Base-by-base conservation (phyloP, 257 asterid genomes). In the Solanum piurae region DNA sequence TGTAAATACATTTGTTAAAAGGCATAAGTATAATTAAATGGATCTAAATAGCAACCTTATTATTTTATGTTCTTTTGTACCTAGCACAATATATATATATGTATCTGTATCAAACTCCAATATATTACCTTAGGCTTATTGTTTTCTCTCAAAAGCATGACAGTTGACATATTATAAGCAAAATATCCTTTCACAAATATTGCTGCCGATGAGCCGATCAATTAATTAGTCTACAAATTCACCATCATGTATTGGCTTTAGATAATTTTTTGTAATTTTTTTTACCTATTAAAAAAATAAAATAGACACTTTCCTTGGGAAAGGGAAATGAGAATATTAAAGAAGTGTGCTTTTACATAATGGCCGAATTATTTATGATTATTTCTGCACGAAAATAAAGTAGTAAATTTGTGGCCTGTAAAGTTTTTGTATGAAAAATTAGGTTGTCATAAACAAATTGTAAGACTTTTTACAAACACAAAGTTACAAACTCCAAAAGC, bases 371-470 rank as follows among this genome's bases (percentile, higher is more conserved):
- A 8, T 27, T n/a, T 20, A 38, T 13, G 60, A 10, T 11, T 84
- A 75, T 73, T 55, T 58, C 11, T 34, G 21, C 49, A 74, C 37
- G 68, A 62, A 58, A 83, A 44, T 33, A 74, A 79, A 62, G 69
- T 83, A 87, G 85, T 55, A 83, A 58, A 75, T 71, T 55, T 37
- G 58, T 89, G 88, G 86, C 64, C 79, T 16, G 44, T 89, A 86
- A 79, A 90, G 36, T 85, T 87, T 64, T 88, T 86, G 86, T 83
- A 87, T 69, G 74, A 40, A 74, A 52, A 49, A 87, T 55, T 44
- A 49, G 87, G 88, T 72, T 87, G 90, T 62, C 86, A 34, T 88
- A 71, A 83, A 58, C 25, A 77, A 85, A 74, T 42, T 87, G 72
- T 25, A 73, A 38, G 18, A 77, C 34, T 77, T 40, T 38, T 13